These are phyloP conservation scores for Pinguiococcus pyrenoidosus DNA, from an alignment of 108 stramenopile species.

Conservation along the genomic window DNA sequence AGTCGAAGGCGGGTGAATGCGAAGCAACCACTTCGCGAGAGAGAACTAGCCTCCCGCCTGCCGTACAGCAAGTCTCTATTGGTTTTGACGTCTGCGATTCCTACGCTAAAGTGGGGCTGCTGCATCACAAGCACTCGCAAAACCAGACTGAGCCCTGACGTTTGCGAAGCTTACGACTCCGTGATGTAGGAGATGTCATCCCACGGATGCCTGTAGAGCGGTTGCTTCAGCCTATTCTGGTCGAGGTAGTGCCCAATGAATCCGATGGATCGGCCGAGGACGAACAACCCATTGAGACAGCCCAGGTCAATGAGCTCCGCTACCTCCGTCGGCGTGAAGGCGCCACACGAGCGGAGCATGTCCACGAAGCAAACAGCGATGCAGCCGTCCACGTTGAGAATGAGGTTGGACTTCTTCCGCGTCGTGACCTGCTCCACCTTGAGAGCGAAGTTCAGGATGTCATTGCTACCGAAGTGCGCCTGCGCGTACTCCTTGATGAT, in stretches of 20 bases:
- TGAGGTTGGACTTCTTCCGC: slow-evolving; percentile 68
- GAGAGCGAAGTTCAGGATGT: slow-evolving; percentile 67
- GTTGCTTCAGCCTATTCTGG: slow-evolving; percentile 78
- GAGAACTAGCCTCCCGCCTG: neutral
- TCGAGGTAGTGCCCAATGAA: slow-evolving; percentile 79
- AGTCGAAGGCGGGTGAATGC: too few species aligned
- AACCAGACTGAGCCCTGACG: neutral
- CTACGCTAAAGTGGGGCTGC: neutral
- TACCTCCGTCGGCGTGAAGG: slow-evolving; percentile 66
- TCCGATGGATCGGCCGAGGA: slow-evolving; percentile 65
- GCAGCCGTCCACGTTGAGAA: slow-evolving; percentile 82
- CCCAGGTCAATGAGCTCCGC: slow-evolving; percentile 67
- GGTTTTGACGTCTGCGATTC: neutral
- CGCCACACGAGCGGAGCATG: slow-evolving; percentile 70
- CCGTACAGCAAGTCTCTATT: neutral
- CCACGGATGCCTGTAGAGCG: slow-evolving; percentile 75
- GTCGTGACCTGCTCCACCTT: slow-evolving; percentile 74
- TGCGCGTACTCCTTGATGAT: slow-evolving; percentile 69
- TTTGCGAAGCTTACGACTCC: slow-evolving; percentile 10
- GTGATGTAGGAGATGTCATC: slow-evolving; percentile 76
- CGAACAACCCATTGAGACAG: slow-evolving; percentile 71
- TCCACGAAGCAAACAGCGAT: slow-evolving; percentile 83
- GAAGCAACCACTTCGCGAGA: too few species aligned
- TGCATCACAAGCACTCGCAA: neutral
- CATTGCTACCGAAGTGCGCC: slow-evolving; percentile 59